Conservation (phyloP, 2,329 filamentous ascomycete species). For the Ciborinia camelliae region DNA sequence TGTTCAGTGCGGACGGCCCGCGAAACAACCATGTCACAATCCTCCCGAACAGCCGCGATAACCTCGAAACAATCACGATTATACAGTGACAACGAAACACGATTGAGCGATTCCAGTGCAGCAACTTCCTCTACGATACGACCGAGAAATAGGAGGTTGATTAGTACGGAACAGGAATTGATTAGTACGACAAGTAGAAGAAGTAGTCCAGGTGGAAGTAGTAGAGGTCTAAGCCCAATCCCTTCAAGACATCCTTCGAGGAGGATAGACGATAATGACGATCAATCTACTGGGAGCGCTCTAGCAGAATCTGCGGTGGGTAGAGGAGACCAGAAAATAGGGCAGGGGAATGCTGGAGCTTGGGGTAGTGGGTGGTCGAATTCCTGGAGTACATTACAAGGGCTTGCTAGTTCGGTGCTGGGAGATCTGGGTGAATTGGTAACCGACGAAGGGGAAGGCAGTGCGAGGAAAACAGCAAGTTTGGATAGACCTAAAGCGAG, state of each 20-base stretch:
- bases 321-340: constrained; percentile 1
- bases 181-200: constrained; percentile 31
- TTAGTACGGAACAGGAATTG: constrained; percentile 36
- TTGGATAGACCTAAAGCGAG: constrained; percentile 19
- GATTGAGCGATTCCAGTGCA: constrained; percentile 10
- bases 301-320: constrained; percentile 7
- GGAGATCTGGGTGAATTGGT: constrained; percentile 25
- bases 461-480: constrained; percentile 7
- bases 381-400: constrained; percentile 36
- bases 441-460: constrained; percentile 24
- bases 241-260: constrained; percentile 42
- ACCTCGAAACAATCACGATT: constrained; percentile 20
- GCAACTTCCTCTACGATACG: constrained; percentile 28
- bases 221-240: constrained; percentile 49
- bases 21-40: constrained; percentile 24
- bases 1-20: constrained; percentile 28
- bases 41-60: constrained; percentile 24
- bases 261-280: constrained; percentile 13
- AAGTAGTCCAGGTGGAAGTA: constrained; percentile 39
- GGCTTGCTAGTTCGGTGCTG: constrained; percentile 37
- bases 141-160: constrained; percentile 34
- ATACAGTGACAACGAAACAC: constrained; percentile 13
- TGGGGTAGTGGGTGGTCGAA: constrained; percentile 31
- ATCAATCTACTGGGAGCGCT: constrained; percentile 1
- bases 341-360: constrained; percentile 15